phyloP scores from a whole-genome alignment of 1,284 basidiomycete species.

The Somion occarium region DNA sequence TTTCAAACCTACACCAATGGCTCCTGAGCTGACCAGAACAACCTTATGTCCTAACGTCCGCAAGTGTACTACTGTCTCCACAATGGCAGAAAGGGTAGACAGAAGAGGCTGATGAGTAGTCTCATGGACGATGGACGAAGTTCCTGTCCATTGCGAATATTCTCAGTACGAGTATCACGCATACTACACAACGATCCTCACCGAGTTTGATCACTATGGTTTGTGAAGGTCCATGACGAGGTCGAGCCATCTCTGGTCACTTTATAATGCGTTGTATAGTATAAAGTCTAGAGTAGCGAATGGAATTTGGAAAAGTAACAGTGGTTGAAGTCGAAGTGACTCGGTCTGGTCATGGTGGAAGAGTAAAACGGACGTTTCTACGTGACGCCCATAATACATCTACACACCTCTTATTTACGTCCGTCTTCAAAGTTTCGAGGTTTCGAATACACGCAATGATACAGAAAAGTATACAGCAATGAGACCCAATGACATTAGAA shows the following conservation, averaged over 20 bases:
- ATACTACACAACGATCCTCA: constrained; percentile 32
- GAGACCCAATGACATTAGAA: neutral
- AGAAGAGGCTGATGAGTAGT: constrained; percentile 87
- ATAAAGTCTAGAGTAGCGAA: too few relatives aligned
- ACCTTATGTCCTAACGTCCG: constrained; percentile 86
- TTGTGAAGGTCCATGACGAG: constrained; percentile 31
- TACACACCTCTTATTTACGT: neutral
- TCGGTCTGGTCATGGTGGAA: neutral
- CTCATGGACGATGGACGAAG: constrained; percentile 92
- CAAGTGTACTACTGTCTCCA: constrained; percentile 85
- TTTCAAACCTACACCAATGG: constrained; percentile 92
- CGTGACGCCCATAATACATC: neutral
- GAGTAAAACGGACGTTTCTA: neutral
- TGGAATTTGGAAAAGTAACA: too few relatives aligned
- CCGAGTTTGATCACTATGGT: constrained; percentile 89
- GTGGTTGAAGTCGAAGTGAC: neutral
- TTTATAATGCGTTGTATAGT: too few relatives aligned
- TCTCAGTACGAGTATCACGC: constrained; percentile 5
- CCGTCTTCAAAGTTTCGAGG: neutral
- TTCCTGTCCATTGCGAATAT: too few relatives aligned
- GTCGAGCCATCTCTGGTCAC: constrained; percentile 20
- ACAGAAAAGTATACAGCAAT: neutral
- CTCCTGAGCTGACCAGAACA: constrained; percentile 93
- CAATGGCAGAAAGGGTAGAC: constrained; percentile 86
- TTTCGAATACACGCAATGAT: neutral